Percentiles rank a stretch among this genome's conserved stretches.
Conservation (phyloP, 2,329 filamentous ascomycete species). For the Hymenoscyphus occultus region DNA sequence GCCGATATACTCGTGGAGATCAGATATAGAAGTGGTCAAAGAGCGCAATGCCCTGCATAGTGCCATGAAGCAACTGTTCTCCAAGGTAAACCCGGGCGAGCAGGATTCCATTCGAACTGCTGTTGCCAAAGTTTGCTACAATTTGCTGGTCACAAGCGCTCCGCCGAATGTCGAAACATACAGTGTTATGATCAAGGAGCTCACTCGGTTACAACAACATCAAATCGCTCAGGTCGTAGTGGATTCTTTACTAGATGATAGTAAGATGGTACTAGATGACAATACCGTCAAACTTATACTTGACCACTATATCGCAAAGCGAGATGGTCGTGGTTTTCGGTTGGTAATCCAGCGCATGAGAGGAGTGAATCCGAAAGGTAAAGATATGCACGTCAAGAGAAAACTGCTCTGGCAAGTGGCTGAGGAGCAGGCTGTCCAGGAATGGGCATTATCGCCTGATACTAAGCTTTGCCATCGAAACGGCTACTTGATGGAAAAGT, state of each 20-base stretch:
- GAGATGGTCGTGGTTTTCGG: conserved; percentile 28
- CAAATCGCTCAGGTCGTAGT: conserved; percentile 53
- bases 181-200: conserved; percentile 67
- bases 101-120: conserved; percentile 27
- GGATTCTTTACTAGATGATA: conserved; percentile 47
- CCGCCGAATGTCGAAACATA: conserved; percentile 67
- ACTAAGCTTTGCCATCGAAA: conserved; percentile 10
- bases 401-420: conserved; percentile 15
- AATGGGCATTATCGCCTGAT: conserved; percentile 25
- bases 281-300: conserved; percentile 31
- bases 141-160: conserved; percentile 59
- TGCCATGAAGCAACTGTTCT: conserved; percentile 24
- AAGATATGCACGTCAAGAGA: conserved; percentile 23
- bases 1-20: conserved; percentile 26
- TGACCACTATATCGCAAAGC: conserved; percentile 31
- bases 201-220: conserved; percentile 51
- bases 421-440: conserved; percentile 9
- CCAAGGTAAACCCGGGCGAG: conserved; percentile 14
- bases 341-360: conserved; percentile 32
- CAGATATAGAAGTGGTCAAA: conserved; percentile 13
- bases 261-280: conserved; percentile 27
- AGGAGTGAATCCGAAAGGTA: conserved; percentile 9
- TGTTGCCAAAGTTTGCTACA: conserved; percentile 51
- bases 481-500: conserved; percentile 28
- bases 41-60: conserved; percentile 28